A percentile compares a stretch with the other conserved stretches of the same genome.
Evolutionary conservation across 73 alveolate genomes (phyloP).

Genomic region (Tetrahymena malaccensis): DNA sequence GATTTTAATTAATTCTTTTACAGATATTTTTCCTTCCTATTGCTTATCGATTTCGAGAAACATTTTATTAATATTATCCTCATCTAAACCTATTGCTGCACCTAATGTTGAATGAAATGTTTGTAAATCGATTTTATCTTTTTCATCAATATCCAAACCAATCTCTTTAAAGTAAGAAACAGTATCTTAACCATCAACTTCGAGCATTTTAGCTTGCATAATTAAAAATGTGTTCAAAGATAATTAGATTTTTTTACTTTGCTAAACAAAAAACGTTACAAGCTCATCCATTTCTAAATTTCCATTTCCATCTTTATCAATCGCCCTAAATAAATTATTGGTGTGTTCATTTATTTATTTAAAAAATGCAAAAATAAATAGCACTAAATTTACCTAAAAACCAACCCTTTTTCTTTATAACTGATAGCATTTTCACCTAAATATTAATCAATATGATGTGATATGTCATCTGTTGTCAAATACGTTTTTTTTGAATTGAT

Average conservation of each 20-base stretch:
- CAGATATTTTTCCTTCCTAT: not conserved
- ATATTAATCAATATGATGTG: not conserved
- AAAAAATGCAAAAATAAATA: not conserved
- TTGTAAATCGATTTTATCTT: not conserved
- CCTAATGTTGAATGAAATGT: not conserved
- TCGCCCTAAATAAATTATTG: not conserved
- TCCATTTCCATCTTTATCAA: not conserved
- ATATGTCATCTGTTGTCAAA: not conserved
- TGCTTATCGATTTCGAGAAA: not conserved
- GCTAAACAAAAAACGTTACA: not conserved
- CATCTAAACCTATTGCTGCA: not conserved
- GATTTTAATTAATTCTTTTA: not conserved
- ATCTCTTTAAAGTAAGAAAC: not conserved
- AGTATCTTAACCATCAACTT: not conserved
- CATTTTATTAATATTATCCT: not conserved
- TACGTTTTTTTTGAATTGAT: not conserved
- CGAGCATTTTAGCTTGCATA: not conserved
- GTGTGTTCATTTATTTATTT: not conserved
- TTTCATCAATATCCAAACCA: not conserved
- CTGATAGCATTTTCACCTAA: not conserved
- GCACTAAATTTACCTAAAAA: not conserved
- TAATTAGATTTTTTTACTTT: not conserved
- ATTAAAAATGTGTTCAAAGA: not conserved
- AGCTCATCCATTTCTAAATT: not conserved
- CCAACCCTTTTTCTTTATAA: not conserved